Percentiles rank a stretch among this genome's conserved stretches.
Evolutionary conservation across 2,329 filamentous ascomycete genomes (phyloP).

Genomic region (Talaromyces amestolkiae): DNA sequence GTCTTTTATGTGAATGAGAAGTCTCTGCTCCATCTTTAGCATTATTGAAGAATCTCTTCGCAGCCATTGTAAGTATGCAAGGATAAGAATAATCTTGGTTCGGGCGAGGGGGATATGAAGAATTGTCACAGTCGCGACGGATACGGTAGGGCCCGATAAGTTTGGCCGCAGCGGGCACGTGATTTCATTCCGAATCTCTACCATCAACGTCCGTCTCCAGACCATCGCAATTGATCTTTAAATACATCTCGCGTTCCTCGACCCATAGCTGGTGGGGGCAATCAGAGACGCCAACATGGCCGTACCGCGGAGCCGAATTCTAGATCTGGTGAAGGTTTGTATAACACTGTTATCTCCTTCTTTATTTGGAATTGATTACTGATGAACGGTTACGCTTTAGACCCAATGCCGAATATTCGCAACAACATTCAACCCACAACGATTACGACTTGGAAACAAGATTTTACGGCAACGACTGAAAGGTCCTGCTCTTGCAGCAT

Average conservation of each 20-base stretch:
- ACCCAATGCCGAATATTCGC: conserved; percentile 89
- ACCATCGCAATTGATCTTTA: not conserved
- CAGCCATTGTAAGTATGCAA: conserved; percentile 24
- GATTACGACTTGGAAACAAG: conserved; percentile 82
- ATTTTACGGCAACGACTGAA: conserved; percentile 82
- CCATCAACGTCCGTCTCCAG: not conserved
- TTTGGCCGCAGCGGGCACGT: not conserved
- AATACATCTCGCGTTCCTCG: not conserved
- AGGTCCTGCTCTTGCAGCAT: conserved; percentile 78
- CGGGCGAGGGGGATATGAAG: not conserved
- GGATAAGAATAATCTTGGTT: not conserved
- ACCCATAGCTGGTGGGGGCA: not conserved
- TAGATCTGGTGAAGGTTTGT: conserved; percentile 75
- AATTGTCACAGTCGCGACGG: not conserved
- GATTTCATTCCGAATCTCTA: not conserved
- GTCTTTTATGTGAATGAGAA: conserved; percentile 18
- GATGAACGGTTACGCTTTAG: conserved; percentile 45
- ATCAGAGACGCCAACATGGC: conserved; percentile 12
- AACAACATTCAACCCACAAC: conserved; percentile 83
- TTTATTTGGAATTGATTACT: not conserved
- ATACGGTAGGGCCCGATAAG: not conserved
- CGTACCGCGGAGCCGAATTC: conserved; percentile 44
- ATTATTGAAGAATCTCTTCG: conserved; percentile 27
- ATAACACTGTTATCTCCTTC: not conserved
- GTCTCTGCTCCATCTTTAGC: conserved; percentile 1